Evolutionary conservation across 345 rosid species (phyloP).

Genomic region (Camelina laxa): DNA sequence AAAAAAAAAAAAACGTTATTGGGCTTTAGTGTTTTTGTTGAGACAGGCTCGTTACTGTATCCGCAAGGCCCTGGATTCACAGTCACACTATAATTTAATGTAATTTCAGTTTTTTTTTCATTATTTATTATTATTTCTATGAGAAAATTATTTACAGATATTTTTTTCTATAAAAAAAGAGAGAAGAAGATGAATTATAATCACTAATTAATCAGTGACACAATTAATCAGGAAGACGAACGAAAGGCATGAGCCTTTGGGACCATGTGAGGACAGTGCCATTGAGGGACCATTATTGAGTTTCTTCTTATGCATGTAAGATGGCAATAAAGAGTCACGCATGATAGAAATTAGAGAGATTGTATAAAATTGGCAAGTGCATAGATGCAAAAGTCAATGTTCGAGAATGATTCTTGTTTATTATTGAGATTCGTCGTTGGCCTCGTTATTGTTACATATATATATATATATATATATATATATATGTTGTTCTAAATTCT

Average conservation of each 20-base stretch:
- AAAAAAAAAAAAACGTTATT: neutral
- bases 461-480: too few relatives aligned
- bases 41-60: neutral
- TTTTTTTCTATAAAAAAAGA: too few relatives aligned
- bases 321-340: neutral
- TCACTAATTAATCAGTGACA: too few relatives aligned
- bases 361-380: neutral
- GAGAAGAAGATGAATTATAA: neutral
- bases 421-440: neutral
- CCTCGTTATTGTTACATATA: neutral
- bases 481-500: neutral
- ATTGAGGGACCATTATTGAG: neutral
- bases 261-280: neutral
- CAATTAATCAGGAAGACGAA: neutral
- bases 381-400: slow-evolving; percentile 6
- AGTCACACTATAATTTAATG: neutral
- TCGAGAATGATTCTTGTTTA: neutral
- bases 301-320: too few relatives aligned
- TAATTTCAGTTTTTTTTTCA: too few relatives aligned
- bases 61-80: neutral
- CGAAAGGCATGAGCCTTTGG: neutral
- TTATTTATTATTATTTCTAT: too few relatives aligned
- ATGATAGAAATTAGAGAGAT: neutral
- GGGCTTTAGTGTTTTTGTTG: slow-evolving; percentile 1
- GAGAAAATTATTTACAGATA: neutral